Conservation (phyloP, 345 rosid genomes). For the Leavenworthia alabamica region DNA sequence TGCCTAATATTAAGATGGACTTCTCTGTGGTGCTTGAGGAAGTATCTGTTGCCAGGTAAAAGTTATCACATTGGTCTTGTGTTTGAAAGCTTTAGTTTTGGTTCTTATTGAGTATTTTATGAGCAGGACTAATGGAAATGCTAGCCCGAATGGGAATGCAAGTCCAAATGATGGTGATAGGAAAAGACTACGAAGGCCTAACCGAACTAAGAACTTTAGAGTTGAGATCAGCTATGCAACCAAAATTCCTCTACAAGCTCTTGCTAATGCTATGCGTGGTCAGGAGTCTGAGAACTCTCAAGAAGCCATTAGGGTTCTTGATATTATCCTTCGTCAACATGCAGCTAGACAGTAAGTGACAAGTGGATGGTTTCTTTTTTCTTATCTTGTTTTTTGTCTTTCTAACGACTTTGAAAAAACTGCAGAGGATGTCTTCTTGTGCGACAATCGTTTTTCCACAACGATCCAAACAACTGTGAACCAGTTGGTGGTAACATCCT, state of each 20-base stretch:
- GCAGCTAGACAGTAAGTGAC: constrained; percentile 74
- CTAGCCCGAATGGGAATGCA: constrained; percentile 45
- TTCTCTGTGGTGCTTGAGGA: constrained; percentile 79
- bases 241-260: constrained; percentile 78
- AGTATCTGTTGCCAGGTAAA: constrained; percentile 47
- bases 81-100: background rate
- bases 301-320: constrained; percentile 77
- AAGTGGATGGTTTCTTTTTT: background rate
- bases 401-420: background rate
- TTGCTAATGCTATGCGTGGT: constrained; percentile 72
- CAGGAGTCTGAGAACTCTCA: constrained; percentile 76
- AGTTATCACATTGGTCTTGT: background rate
- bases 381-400: background rate
- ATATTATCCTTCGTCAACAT: constrained; percentile 77
- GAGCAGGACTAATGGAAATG: constrained; percentile 51
- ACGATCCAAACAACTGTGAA: constrained; percentile 60
- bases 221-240: constrained; percentile 77
- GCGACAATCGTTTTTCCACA: constrained; percentile 75
- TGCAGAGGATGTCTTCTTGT: constrained; percentile 54
- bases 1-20: constrained; percentile 68
- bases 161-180: constrained; percentile 40
- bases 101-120: background rate
- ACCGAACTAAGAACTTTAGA: constrained; percentile 46
- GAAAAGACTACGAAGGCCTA: constrained; percentile 63
- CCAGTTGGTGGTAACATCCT: constrained; percentile 77